These are phyloP conservation scores for Fagopyrum homotropicum DNA, from an alignment of 148 eudicot genomes.

Conservation along the genomic window DNA sequence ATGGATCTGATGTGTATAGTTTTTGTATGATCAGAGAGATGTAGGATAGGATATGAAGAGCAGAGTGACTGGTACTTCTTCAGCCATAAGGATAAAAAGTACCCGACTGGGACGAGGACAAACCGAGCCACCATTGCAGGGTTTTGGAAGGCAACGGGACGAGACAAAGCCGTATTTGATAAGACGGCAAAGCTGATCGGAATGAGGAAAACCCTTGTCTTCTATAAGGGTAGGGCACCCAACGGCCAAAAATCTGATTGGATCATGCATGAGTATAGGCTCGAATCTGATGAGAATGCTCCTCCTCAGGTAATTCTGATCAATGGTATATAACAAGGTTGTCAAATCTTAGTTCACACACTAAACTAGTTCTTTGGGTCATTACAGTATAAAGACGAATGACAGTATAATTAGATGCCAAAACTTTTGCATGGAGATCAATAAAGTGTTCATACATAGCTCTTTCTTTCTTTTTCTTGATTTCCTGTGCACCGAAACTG, in stretches of 20 bases:
- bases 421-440: too few species aligned
- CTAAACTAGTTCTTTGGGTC: too few species aligned
- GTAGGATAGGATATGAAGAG: slow-evolving; percentile 72
- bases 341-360: too few species aligned
- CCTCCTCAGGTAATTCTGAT: slow-evolving; percentile 60
- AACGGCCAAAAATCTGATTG: slow-evolving; percentile 83
- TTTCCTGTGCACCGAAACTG: too few species aligned
- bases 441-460: too few species aligned
- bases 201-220: slow-evolving; percentile 87
- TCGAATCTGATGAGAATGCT: slow-evolving; percentile 75
- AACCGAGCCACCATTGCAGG: slow-evolving; percentile 86
- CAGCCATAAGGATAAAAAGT: slow-evolving; percentile 78
- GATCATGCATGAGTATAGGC: slow-evolving; percentile 95
- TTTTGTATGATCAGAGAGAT: slow-evolving; percentile 33
- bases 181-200: slow-evolving; percentile 56
- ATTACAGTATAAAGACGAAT: too few species aligned
- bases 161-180: slow-evolving; percentile 74
- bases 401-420: too few species aligned
- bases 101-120: slow-evolving; percentile 77
- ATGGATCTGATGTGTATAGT: too few species aligned
- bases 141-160: slow-evolving; percentile 89
- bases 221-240: slow-evolving; percentile 83
- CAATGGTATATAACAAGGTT: too few species aligned
- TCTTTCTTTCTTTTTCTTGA: too few species aligned
- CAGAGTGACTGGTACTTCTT: slow-evolving; percentile 83